phyloP scores from a whole-genome alignment of 148 eudicot genomes.

The Polygonum maritimum region DNA sequence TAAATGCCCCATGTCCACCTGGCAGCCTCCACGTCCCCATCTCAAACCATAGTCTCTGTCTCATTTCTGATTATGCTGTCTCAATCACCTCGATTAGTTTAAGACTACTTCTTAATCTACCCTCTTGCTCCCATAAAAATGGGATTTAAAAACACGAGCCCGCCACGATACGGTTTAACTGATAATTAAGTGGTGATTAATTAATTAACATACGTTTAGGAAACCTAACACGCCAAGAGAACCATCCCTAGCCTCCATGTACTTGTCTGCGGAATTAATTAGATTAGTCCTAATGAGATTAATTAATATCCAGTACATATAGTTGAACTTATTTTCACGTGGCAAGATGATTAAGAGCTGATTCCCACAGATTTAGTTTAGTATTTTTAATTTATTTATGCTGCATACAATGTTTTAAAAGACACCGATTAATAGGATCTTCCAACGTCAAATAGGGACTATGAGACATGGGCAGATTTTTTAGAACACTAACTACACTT shows the following conservation, averaged over 20 bases:
- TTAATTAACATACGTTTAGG: background rate
- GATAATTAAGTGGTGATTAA: background rate
- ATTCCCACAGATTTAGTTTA: background rate
- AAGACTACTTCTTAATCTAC: background rate
- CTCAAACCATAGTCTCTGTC: background rate
- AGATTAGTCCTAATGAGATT: background rate
- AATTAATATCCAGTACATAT: background rate
- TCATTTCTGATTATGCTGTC: background rate
- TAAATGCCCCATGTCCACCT: conserved; percentile 24
- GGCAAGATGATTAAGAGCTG: background rate
- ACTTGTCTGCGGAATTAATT: background rate
- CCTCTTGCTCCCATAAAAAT: background rate
- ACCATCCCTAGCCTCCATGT: too few species aligned
- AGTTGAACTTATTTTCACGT: background rate
- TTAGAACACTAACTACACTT: too few species aligned
- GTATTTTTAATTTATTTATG: background rate
- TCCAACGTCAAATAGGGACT: too few species aligned
- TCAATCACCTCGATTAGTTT: background rate
- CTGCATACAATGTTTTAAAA: background rate
- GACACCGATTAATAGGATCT: too few species aligned
- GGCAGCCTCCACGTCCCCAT: conserved; percentile 15
- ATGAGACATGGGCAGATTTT: too few species aligned
- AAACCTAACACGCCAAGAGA: too few species aligned
- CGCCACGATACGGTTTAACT: background rate
- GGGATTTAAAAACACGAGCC: background rate